Conservation (phyloP, 2,329 filamentous ascomycete species). For the Beauveria sp. region DNA sequence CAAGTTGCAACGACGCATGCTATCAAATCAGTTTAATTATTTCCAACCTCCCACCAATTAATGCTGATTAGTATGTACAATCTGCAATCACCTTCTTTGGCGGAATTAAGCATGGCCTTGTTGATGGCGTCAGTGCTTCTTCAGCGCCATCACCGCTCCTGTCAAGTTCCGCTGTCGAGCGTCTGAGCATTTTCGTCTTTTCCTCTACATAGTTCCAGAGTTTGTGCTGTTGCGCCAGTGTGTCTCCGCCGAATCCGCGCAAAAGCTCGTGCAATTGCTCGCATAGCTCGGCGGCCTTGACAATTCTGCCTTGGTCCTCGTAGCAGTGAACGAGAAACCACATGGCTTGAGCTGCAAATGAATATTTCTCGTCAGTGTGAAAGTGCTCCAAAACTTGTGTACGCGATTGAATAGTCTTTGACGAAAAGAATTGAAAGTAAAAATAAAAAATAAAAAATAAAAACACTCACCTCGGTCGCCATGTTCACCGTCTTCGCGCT, state of each 20-base stretch:
- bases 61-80: background rate
- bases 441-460: background rate
- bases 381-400: background rate
- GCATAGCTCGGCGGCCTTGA: background rate
- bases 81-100: background rate
- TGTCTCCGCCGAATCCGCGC: background rate
- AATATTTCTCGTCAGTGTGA: background rate
- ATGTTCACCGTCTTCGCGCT: conserved; percentile 1
- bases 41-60: background rate
- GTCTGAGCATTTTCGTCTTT: background rate
- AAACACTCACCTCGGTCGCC: background rate
- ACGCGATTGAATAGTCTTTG: background rate
- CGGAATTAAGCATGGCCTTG: background rate
- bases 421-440: too few relatives aligned
- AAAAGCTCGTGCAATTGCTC: background rate
- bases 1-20: background rate
- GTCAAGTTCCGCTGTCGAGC: background rate
- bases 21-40: background rate
- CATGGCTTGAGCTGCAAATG: background rate
- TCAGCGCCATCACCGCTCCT: background rate
- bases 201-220: background rate
- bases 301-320: conserved; percentile 1
- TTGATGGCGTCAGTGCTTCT: background rate
- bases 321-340: conserved; percentile 6
- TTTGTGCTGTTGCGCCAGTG: background rate